Conservation (phyloP, 495 filamentous ascomycete species). For the Penicillium flavigenum region DNA sequence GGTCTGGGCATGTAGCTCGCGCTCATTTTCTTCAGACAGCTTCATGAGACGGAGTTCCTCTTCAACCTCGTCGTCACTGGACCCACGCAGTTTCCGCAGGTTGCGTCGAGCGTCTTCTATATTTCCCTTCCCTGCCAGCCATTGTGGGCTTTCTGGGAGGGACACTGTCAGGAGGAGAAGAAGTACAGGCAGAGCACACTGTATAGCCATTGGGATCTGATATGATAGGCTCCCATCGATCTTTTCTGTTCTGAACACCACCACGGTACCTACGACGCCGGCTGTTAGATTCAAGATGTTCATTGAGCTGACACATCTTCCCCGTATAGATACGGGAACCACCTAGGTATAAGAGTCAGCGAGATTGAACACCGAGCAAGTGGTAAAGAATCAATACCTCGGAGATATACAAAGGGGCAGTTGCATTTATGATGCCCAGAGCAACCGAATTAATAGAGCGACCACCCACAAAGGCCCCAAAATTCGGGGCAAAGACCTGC, state of each 20-base stretch:
- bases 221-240: constrained; percentile 27
- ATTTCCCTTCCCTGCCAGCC: constrained; percentile 57
- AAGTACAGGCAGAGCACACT: constrained; percentile 34
- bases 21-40: constrained; percentile 30
- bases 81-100: constrained; percentile 38
- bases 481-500: constrained; percentile 38
- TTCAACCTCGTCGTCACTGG: constrained; percentile 30
- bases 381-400: constrained; percentile 23
- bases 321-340: constrained; percentile 39
- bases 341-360: constrained; percentile 17
- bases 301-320: constrained; percentile 36
- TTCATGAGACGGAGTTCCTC: constrained; percentile 35
- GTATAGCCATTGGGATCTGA: constrained; percentile 37
- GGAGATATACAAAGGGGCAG: constrained; percentile 40
- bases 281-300: constrained; percentile 39
- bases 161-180: constrained; percentile 29
- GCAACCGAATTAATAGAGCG: constrained; percentile 35
- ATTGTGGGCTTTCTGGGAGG: constrained; percentile 62
- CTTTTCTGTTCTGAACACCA: constrained; percentile 34
- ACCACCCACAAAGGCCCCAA: constrained; percentile 37
- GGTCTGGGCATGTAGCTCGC: constrained; percentile 26
- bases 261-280: constrained; percentile 35
- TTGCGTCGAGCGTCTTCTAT: constrained; percentile 32
- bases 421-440: constrained; percentile 38
- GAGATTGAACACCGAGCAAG: background rate